These are phyloP conservation scores for Fusarium verticillioides DNA, from an alignment of 2,329 filamentous ascomycete genomes.

Conservation along the genomic window DNA sequence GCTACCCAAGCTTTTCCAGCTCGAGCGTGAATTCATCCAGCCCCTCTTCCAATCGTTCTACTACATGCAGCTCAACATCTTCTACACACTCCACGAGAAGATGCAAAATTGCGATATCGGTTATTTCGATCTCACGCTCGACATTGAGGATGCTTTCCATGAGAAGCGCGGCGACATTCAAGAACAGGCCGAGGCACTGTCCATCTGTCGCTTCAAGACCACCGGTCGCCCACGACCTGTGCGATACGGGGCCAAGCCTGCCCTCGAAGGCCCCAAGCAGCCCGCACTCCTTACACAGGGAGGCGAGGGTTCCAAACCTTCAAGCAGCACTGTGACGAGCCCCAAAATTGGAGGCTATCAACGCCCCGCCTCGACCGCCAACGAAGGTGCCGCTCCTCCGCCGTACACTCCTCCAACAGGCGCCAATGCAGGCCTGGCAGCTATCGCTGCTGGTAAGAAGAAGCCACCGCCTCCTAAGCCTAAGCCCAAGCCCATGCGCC, in stretches of 20 bases:
- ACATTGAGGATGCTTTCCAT: conserved; percentile 91
- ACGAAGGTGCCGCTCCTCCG: conserved; percentile 72
- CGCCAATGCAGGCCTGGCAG: conserved; percentile 55
- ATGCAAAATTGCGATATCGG: conserved; percentile 98
- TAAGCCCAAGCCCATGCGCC: conserved; percentile 80
- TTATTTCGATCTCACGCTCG: conserved; percentile 92
- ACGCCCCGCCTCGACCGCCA: conserved; percentile 50
- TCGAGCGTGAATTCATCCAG: conserved; percentile 95
- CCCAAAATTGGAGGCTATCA: conserved; percentile 51
- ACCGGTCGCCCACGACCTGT: conserved; percentile 74
- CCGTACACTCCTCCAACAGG: conserved; percentile 70
- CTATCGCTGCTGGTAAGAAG: conserved; percentile 65
- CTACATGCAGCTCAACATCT: conserved; percentile 99
- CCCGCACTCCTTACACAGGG: conserved; percentile 64
- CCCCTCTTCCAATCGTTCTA: conserved; percentile 99
- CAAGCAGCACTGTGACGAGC: conserved; percentile 30
- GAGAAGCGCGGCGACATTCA: conserved; percentile 90
- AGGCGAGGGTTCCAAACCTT: conserved; percentile 51
- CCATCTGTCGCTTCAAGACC: conserved; percentile 91
- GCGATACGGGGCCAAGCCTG: conserved; percentile 68
- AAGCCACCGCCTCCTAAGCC: conserved; percentile 76
- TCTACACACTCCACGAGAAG: conserved; percentile 96
- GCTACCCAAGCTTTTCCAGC: conserved; percentile 86
- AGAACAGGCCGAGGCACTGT: conserved; percentile 82
- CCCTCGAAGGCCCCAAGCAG: conserved; percentile 60